Evolutionary conservation across 306 rosid species (phyloP), one percentile per base, ranked within the genome.

Genomic region (Oemleria cerasiformis): DNA sequence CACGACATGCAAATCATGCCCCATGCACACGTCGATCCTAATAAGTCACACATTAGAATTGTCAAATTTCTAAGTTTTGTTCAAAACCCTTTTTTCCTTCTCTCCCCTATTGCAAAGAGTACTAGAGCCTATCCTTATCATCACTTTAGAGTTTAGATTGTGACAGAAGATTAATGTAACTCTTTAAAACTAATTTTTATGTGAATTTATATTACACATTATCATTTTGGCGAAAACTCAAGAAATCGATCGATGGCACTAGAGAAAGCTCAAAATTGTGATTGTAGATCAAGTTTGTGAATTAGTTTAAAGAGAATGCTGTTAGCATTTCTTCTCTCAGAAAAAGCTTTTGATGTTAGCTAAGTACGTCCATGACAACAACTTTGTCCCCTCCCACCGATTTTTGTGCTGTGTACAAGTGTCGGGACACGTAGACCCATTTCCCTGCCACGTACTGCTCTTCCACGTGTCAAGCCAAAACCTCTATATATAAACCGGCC

Each of bases 1-100:
- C 80, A 71, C 7, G 8, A 66, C 93, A 88, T 90, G 91, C 91
- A 80, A 77, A 75, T 13, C 59, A 61, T 23, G 47, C 40, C 54
- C 34, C 49, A 17, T 30, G 36, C 3, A 30, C 36, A 30, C 36
- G 8, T 2, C 49, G 49, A 14, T 9, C 4, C 15, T 45, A 9
- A 45, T 2, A 9, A 0, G 49, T 45, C 14, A 11, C 49, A 30
- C 36, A 30, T 1, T 30, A 30, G 36, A 30, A 1, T 30, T 30
- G 50, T 9, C 49, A 44, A 44, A 44, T 44, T 44, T 44, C 0
- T 45, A 45, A 3, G 50, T 13, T 45, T 15, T 45, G 6, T 11
- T 45, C 50, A 45, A 45, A 15, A 45, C 17, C 50, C 4, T 12
- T 10, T 45, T 45, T 44, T 44, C 14, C 14, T 12, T 0, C 17